phyloP scores from a whole-genome alignment of 257 asterid species.

The Buddleja alternifolia region DNA sequence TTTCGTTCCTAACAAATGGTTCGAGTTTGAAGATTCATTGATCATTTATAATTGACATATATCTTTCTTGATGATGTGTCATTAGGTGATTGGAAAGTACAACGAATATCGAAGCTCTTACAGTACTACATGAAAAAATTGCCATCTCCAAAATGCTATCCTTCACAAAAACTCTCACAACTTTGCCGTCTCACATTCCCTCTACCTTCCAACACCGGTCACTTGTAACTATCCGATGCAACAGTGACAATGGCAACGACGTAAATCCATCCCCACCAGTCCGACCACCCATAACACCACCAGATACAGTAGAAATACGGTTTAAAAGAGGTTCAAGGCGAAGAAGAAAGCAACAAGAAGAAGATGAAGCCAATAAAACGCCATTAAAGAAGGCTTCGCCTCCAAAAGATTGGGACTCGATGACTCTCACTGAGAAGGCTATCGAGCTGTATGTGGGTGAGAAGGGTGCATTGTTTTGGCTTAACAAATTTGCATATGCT shows the following conservation, averaged over 20 bases:
- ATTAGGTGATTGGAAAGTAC: too few species aligned
- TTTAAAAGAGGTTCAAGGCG: slow-evolving; percentile 53
- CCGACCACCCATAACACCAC: slow-evolving; percentile 43
- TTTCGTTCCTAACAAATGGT: too few species aligned
- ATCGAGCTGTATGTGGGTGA: slow-evolving; percentile 54
- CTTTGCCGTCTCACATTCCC: slow-evolving; percentile 36
- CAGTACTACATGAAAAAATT: too few species aligned
- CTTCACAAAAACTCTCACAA: slow-evolving; percentile 33
- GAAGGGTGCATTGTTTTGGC: slow-evolving; percentile 59
- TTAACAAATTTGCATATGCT: slow-evolving; percentile 66
- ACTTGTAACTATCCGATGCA: slow-evolving; percentile 26
- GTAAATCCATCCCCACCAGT: slow-evolving; percentile 36
- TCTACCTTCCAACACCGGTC: slow-evolving; percentile 25
- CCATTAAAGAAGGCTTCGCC: slow-evolving; percentile 29
- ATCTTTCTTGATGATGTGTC: too few species aligned
- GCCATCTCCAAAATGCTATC: slow-evolving; percentile 42
- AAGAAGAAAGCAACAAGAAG: slow-evolving; percentile 40
- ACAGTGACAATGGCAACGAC: slow-evolving; percentile 32
- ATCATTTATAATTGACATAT: too few species aligned
- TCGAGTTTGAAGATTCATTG: too few species aligned
- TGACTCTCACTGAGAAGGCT: slow-evolving; percentile 57
- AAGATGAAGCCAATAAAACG: slow-evolving; percentile 20
- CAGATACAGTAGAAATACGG: slow-evolving; percentile 45
- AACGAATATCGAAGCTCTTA: too few species aligned
- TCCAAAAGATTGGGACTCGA: slow-evolving; percentile 64